Evolutionary conservation across 805 yeast genomes (phyloP).

Genomic region (Suhomyces vadensis): DNA sequence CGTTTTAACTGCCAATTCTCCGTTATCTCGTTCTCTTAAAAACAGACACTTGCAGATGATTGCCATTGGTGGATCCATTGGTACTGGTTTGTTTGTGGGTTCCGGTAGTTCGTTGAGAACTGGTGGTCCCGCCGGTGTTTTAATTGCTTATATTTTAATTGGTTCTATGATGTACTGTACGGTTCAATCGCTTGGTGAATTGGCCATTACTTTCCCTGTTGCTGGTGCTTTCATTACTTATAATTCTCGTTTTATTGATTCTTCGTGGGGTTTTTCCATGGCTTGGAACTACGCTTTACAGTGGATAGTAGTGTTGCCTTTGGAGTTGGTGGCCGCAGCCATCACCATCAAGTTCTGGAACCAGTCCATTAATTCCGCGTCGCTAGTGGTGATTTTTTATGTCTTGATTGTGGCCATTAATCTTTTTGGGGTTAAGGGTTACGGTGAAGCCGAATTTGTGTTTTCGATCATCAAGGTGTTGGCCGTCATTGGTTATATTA

Average conservation of each 20-base stretch:
- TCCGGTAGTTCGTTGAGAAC: slow-evolving; percentile 59
- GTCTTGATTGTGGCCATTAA: slow-evolving; percentile 49
- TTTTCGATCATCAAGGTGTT: slow-evolving; percentile 66
- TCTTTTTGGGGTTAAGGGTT: slow-evolving; percentile 55
- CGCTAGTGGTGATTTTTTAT: slow-evolving; percentile 59
- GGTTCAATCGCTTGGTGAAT: slow-evolving; percentile 46
- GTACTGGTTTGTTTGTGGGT: slow-evolving; percentile 81
- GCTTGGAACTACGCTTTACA: slow-evolving; percentile 72
- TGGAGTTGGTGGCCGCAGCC: slow-evolving; percentile 66
- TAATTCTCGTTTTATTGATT: slow-evolving; percentile 66
- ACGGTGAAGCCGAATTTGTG: slow-evolving; percentile 64
- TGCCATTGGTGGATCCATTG: slow-evolving; percentile 82
- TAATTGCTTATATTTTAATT: slow-evolving; percentile 41
- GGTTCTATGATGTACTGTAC: slow-evolving; percentile 39
- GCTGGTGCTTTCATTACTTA: slow-evolving; percentile 50
- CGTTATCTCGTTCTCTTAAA: slow-evolving; percentile 52
- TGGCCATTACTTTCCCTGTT: slow-evolving; percentile 46
- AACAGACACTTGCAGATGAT: slow-evolving; percentile 76
- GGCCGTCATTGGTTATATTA: slow-evolving; percentile 59
- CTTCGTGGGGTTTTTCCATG: slow-evolving; percentile 69
- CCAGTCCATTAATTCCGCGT: slow-evolving; percentile 49
- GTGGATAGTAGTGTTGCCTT: slow-evolving; percentile 63
- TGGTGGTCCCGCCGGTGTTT: slow-evolving; percentile 70
- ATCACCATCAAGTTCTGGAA: slow-evolving; percentile 58
- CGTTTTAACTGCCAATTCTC: slow-evolving; percentile 45